Base-by-base conservation (phyloP, 805 yeast genomes). In the Priceomyces melissophilus region DNA sequence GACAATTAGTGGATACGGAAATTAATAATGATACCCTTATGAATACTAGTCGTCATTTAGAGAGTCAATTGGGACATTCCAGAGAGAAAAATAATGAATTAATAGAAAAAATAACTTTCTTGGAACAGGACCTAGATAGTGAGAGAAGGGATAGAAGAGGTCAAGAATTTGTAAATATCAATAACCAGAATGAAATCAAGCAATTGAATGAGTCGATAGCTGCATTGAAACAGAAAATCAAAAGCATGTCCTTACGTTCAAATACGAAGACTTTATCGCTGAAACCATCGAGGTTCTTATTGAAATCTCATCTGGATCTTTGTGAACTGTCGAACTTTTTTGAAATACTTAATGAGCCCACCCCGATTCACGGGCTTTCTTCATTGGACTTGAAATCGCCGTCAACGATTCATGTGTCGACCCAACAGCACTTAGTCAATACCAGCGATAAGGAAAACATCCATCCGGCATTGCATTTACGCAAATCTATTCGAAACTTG, bases 21-120 rank as follows among this genome's bases (percentile, higher is more conserved):
- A 70, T 71, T n/a, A 52, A 55, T 16, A 70, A 71, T 46, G 76
- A 71, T 40, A 59, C 54, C 37, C 61, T 67, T 63, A 67, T 63
- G 40, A 56, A 64, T 17, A 58, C 62, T 23, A 72, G 69, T 42
- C 52, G 76, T 8, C 49, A 69, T 3, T 41, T 65, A 1, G 53
- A 48, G n/a, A 57, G 49, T 45, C 66, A 67, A 39, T 51, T 69
- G 13, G 62, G 54, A 34, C 44, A 58, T 7, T 52, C 69, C 9
- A 63, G 57, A 30, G 72, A 66, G 36, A 59, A 66, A 46, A 69
- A 67, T 48, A 68, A 67, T 44, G 74, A 67, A 45, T 50, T 69
- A 12, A 49, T 71, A 11, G 77, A 71, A 45, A 64, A 61, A 40
- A 44, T 69, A 25, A 75, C 75, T 13, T 35, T 71, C 11, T 40